Conservation (phyloP, 2,329 filamentous ascomycete genomes). For the Cadophora gregata region DNA sequence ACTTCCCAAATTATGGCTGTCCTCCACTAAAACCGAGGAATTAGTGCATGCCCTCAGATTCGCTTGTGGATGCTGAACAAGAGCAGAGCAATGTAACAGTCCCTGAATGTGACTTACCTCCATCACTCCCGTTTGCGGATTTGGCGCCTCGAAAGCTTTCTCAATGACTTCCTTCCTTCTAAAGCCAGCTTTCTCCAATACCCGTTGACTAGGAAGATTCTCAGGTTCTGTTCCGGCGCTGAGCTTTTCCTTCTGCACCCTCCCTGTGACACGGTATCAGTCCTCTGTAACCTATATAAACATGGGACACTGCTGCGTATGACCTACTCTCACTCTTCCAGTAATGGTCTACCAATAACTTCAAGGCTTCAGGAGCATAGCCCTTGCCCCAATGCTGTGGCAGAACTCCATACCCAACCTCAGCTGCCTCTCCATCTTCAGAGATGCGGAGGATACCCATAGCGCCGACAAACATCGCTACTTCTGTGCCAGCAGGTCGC, state of each 20-base stretch:
- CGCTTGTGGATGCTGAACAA: background rate
- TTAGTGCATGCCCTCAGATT: background rate
- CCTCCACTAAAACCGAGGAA: background rate
- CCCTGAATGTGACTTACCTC: background rate
- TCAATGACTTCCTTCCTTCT: conserved; percentile 15
- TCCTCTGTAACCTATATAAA: background rate
- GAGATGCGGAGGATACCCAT: conserved; percentile 25
- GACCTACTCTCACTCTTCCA: conserved; percentile 23
- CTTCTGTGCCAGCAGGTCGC: conserved; percentile 11
- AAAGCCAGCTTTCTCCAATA: conserved; percentile 29
- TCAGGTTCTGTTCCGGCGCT: conserved; percentile 19
- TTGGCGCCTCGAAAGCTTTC: conserved; percentile 18
- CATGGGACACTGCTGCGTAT: background rate
- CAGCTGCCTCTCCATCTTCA: conserved; percentile 15
- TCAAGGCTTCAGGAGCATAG: conserved; percentile 32
- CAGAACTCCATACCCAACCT: conserved; percentile 29
- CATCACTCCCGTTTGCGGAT: conserved; percentile 17
- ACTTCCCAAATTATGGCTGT: conserved; percentile 16
- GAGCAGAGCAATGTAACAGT: background rate
- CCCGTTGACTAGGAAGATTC: conserved; percentile 24
- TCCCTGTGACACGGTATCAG: conserved; percentile 17
- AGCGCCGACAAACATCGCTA: conserved; percentile 23
- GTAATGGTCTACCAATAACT: conserved; percentile 21
- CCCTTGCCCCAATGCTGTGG: conserved; percentile 31
- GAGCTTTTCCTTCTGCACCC: conserved; percentile 19